Conservation (phyloP, 805 yeast genomes). For the Ascoidea tarda region DNA sequence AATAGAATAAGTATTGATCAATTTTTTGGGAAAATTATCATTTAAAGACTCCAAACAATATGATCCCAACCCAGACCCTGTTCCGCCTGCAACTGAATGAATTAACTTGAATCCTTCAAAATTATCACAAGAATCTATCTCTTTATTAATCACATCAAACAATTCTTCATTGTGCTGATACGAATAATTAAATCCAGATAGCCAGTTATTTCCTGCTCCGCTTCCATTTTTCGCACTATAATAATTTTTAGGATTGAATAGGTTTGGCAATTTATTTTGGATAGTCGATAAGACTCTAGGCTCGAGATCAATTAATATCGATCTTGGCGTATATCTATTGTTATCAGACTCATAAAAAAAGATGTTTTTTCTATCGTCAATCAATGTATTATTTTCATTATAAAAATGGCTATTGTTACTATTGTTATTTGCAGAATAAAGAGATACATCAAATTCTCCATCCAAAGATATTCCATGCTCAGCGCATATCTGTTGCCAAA, state of each 20-base stretch:
- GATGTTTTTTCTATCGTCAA: conserved; percentile 58
- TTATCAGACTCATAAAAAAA: conserved; percentile 71
- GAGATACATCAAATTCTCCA: conserved; percentile 33
- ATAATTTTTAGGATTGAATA: conserved; percentile 75
- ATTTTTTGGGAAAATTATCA: conserved; percentile 73
- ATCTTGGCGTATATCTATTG: conserved; percentile 76
- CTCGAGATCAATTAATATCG: conserved; percentile 76
- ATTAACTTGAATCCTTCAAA: conserved; percentile 81
- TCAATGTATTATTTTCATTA: background rate
- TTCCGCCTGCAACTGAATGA: conserved; percentile 97
- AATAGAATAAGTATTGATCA: conserved; percentile 74
- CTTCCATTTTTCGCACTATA: conserved; percentile 70
- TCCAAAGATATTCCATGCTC: conserved; percentile 78
- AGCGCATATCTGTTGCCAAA: conserved; percentile 77
- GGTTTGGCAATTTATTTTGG: conserved; percentile 32
- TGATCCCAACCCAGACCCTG: conserved; percentile 94
- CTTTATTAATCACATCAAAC: conserved; percentile 74
- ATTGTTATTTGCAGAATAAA: conserved; percentile 13
- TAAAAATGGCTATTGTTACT: background rate
- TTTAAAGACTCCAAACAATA: conserved; percentile 59
- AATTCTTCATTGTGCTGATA: conserved; percentile 55
- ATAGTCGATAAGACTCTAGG: conserved; percentile 74
- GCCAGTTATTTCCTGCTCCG: conserved; percentile 97
- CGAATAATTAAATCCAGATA: conserved; percentile 75
- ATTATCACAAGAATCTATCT: conserved; percentile 80